These are phyloP conservation scores for Pseudophaeomoniella oleicola DNA, from an alignment of 2,329 filamentous ascomycete genomes.

Conservation along the genomic window DNA sequence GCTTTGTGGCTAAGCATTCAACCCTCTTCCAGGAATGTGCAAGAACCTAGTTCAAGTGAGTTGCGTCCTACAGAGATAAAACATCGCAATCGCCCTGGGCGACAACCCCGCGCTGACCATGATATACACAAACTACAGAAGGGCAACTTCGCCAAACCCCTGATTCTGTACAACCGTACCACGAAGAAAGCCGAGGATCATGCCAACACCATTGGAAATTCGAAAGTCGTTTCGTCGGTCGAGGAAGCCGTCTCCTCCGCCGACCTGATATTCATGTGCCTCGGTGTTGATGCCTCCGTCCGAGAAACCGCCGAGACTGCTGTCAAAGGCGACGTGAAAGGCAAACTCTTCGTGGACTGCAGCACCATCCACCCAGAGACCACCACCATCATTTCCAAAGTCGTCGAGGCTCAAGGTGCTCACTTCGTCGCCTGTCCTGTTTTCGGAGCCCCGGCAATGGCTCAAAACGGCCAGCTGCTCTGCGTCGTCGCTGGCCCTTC, in stretches of 20 bases:
- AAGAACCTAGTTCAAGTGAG: slow-evolving; percentile 70
- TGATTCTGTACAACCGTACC: slow-evolving; percentile 73
- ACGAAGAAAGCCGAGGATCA: slow-evolving; percentile 50
- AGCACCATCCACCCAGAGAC: slow-evolving; percentile 79
- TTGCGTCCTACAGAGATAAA: too few relatives aligned
- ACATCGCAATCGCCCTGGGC: too few relatives aligned
- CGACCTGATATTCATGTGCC: slow-evolving; percentile 68
- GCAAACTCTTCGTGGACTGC: slow-evolving; percentile 75
- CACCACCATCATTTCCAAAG: slow-evolving; percentile 49
- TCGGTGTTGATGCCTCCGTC: slow-evolving; percentile 65
- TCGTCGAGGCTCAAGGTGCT: slow-evolving; percentile 44
- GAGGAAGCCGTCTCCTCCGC: slow-evolving; percentile 51
- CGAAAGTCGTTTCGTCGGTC: slow-evolving; percentile 49
- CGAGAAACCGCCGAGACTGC: slow-evolving; percentile 45
- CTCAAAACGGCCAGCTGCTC: slow-evolving; percentile 45
- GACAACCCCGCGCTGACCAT: too few relatives aligned
- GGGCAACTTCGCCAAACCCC: slow-evolving; percentile 52
- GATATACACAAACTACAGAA: too few relatives aligned
- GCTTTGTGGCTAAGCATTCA: too few relatives aligned
- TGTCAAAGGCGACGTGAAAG: slow-evolving; percentile 40
- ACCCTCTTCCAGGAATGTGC: slow-evolving; percentile 75
- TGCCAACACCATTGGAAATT: slow-evolving; percentile 37
- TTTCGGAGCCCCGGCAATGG: slow-evolving; percentile 24
- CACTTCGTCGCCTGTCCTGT: slow-evolving; percentile 60
- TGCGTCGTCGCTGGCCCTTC: slow-evolving; percentile 57